These are phyloP conservation scores for Ophidiomyces ophidiicola DNA, from an alignment of 2,329 filamentous ascomycete species.

Conservation along the genomic window DNA sequence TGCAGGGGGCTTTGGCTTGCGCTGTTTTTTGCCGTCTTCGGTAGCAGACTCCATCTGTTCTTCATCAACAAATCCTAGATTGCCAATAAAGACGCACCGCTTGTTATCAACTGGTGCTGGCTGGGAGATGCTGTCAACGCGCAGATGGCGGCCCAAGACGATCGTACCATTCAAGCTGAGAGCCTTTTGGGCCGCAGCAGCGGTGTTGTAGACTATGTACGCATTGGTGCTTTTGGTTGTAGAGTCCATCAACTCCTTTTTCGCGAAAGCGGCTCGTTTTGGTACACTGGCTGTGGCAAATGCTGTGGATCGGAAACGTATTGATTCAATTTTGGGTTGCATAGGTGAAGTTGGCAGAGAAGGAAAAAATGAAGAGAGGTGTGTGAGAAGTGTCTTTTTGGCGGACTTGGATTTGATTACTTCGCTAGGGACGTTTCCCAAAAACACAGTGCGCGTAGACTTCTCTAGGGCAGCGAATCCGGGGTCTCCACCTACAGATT, in stretches of 20 bases:
- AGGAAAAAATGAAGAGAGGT: slow-evolving; percentile 64
- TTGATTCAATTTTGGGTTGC: slow-evolving; percentile 67
- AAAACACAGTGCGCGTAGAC: slow-evolving; percentile 77
- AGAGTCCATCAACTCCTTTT: slow-evolving; percentile 75
- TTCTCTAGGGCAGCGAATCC: slow-evolving; percentile 58
- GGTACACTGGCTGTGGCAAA: slow-evolving; percentile 64
- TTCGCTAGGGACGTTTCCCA: slow-evolving; percentile 75
- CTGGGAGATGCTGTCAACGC: slow-evolving; percentile 83
- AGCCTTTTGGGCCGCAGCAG: slow-evolving; percentile 62
- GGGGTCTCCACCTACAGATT: slow-evolving; percentile 25
- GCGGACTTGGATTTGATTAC: slow-evolving; percentile 72
- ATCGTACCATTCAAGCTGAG: slow-evolving; percentile 69
- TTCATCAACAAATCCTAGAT: slow-evolving; percentile 90
- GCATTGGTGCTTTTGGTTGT: slow-evolving; percentile 91
- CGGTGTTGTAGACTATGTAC: slow-evolving; percentile 76
- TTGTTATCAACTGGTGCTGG: slow-evolving; percentile 70
- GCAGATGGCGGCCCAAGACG: slow-evolving; percentile 74
- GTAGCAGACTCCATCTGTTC: slow-evolving; percentile 55
- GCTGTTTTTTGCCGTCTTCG: slow-evolving; percentile 56
- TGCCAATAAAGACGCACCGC: slow-evolving; percentile 91
- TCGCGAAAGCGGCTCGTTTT: slow-evolving; percentile 89
- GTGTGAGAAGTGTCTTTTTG: slow-evolving; percentile 63
- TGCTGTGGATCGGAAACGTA: slow-evolving; percentile 87
- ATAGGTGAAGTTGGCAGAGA: slow-evolving; percentile 38
- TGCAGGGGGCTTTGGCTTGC: slow-evolving; percentile 54